These are phyloP conservation scores for Solanum sparsipilum DNA, from an alignment of 257 asterid species.

Conservation along the genomic window DNA sequence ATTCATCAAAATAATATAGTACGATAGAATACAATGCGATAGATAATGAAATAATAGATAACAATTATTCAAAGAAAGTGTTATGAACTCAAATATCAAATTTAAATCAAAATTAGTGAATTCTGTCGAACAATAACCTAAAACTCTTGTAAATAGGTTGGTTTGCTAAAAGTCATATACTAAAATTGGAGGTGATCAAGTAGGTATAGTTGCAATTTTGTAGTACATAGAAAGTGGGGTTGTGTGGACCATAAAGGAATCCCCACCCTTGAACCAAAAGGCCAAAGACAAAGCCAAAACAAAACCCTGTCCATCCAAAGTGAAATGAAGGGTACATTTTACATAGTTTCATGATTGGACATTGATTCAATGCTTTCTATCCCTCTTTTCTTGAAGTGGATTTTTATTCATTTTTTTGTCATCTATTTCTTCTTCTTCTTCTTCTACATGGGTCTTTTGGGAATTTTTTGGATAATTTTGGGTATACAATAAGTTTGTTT, in stretches of 20 bases:
- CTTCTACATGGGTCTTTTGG: background rate
- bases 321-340: background rate
- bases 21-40: too few species aligned
- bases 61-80: too few species aligned
- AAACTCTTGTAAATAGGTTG: background rate
- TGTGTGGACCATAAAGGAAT: background rate
- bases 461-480: background rate
- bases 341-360: conserved; percentile 7
- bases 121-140: background rate
- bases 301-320: conserved; percentile 11
- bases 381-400: background rate
- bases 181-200: background rate
- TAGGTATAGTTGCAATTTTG: background rate
- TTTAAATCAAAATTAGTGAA: background rate
- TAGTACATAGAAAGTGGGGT: background rate
- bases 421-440: background rate
- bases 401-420: background rate
- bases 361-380: background rate
- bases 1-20: too few species aligned
- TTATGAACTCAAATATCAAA: too few species aligned
- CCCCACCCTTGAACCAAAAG: background rate
- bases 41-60: too few species aligned
- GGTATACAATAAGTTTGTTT: background rate
- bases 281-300: background rate
- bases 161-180: background rate